Base-by-base conservation (phyloP, 116 monocot genomes). In the Dioscorea cayenensis region DNA sequence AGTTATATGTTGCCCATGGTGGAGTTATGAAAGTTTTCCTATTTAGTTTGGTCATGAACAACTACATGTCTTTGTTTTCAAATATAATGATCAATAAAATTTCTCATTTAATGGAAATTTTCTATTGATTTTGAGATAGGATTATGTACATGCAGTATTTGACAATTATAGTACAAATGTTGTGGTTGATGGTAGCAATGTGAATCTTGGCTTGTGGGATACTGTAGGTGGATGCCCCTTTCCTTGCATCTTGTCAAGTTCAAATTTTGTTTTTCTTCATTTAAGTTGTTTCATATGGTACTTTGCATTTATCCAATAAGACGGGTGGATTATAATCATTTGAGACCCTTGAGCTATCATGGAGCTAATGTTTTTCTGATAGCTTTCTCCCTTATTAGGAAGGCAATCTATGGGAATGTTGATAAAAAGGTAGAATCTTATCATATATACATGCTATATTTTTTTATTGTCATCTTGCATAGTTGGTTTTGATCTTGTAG, bases 91-190 rank as follows among this genome's bases (percentile, higher is more conserved):
- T 17, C 32, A 7, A 29, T 27, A 13, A 9, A 38, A 38, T 6
- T 38, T 9, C 38, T 38, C 2, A 5, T 38, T 38, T 9, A 38
- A 38, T 38, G 38, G 38, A 38, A 38, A 38, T 38, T 38, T 38
- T 5, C 52, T 18, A 3, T 52, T 52, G 12, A 49, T 48, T 68
- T 13, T 28, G 22, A 12, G 32, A 59, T 62, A 89, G 89, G 89
- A 89, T 74, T 89, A 89, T 68, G 85, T 89, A 37, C 89, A 85
- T 6, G 85, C 89, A 7, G 89, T 89, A 27, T 89, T 89, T 66
- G 91, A 91, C 76, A 91, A 91, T 70, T 91, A 87, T 70, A 91
- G 87, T 78, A 87, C 91, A 78, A 91, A 91, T 75, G 91, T 91
- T 19, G 82, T 87, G n/a, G 83, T 91, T 18, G 86, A 91, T 78